A percentile compares a stretch with the other conserved stretches of the same genome.
phyloP scores from a whole-genome alignment of 768 basidiomycete genomes.

The Amanita molliuscula region DNA sequence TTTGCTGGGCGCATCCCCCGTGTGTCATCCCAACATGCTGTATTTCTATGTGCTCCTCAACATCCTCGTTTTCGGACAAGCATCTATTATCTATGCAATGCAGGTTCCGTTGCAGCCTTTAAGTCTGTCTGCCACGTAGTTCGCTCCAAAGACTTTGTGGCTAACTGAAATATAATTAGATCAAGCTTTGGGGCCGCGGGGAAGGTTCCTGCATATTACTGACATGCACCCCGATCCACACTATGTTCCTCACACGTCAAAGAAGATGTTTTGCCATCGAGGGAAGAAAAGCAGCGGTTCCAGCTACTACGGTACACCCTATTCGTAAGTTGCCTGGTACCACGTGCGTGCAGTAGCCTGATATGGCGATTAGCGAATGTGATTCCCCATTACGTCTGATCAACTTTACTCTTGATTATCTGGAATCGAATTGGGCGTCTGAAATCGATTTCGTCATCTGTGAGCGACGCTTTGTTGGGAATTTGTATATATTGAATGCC shows the following conservation, averaged over 20 bases:
- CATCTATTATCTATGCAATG: neutral
- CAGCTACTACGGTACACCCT: constrained; percentile 58
- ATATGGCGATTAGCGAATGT: constrained; percentile 43
- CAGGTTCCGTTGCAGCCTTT: neutral
- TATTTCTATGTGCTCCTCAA: neutral
- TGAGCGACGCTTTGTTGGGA: constrained; percentile 21
- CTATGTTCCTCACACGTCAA: constrained; percentile 42
- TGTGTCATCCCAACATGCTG: constrained; percentile 19
- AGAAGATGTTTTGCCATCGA: constrained; percentile 61
- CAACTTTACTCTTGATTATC: constrained; percentile 72
- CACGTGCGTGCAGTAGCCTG: neutral
- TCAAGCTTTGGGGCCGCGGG: constrained; percentile 44
- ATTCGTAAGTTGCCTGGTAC: constrained; percentile 37
- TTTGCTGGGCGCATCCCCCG: neutral
- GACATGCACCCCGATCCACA: constrained; percentile 77
- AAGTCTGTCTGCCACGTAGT: neutral
- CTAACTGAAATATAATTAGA: constrained; percentile 8
- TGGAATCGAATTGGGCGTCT: constrained; percentile 69
- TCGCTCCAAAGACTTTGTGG: neutral
- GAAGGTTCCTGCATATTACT: constrained; percentile 66
- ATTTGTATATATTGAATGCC: constrained; percentile 1
- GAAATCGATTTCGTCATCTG: constrained; percentile 90
- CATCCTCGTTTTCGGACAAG: neutral
- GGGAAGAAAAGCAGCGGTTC: constrained; percentile 45
- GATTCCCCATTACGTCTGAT: constrained; percentile 76